A percentile compares a stretch with the other conserved stretches of the same genome.
phyloP scores from a whole-genome alignment of 768 basidiomycete species.

The Cyathus striatus region DNA sequence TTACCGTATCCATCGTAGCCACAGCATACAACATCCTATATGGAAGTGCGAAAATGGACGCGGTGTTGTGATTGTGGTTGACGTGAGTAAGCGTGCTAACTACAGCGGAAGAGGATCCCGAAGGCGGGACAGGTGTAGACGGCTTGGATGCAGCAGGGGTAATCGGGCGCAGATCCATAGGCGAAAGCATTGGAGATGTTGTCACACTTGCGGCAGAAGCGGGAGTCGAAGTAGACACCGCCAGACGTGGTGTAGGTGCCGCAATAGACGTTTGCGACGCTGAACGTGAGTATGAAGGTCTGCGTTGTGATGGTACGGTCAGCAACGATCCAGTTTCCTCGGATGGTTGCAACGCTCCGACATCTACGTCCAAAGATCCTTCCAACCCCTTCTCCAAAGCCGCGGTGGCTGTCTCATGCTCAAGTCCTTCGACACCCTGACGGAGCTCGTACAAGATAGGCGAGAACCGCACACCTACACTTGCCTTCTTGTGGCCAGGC shows the following conservation, averaged over 20 bases:
- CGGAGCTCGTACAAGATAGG: slow-evolving; percentile 92
- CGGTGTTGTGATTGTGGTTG: slow-evolving; percentile 23
- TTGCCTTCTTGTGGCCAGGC: slow-evolving; percentile 94
- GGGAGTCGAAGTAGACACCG: slow-evolving; percentile 16
- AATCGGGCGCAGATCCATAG: slow-evolving; percentile 48
- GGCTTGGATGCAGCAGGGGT: slow-evolving; percentile 61
- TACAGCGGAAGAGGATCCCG: slow-evolving; percentile 3
- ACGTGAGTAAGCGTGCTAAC: slow-evolving; percentile 12
- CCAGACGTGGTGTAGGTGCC: slow-evolving; percentile 44
- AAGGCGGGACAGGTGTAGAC: slow-evolving; percentile 36
- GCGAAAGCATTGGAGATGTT: slow-evolving; percentile 54
- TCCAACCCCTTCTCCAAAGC: slow-evolving; percentile 66
- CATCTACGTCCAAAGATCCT: slow-evolving; percentile 55
- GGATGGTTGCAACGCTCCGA: slow-evolving; percentile 33
- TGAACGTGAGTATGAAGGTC: slow-evolving; percentile 16
- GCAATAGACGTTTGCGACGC: slow-evolving; percentile 24
- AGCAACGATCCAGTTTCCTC: slow-evolving; percentile 15
- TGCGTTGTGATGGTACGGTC: slow-evolving; percentile 30
- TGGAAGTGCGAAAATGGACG: slow-evolving; percentile 81
- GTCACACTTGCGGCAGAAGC: slow-evolving; percentile 9
- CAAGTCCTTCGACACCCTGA: slow-evolving; percentile 37
- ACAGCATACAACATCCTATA: slow-evolving; percentile 96
- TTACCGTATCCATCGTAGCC: slow-evolving; percentile 92
- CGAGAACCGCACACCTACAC: slow-evolving; percentile 90
- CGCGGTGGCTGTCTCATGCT: slow-evolving; percentile 37